Evolutionary conservation across 495 filamentous ascomycete species (phyloP).

Genomic region (Parathielavia hyrcaniae): DNA sequence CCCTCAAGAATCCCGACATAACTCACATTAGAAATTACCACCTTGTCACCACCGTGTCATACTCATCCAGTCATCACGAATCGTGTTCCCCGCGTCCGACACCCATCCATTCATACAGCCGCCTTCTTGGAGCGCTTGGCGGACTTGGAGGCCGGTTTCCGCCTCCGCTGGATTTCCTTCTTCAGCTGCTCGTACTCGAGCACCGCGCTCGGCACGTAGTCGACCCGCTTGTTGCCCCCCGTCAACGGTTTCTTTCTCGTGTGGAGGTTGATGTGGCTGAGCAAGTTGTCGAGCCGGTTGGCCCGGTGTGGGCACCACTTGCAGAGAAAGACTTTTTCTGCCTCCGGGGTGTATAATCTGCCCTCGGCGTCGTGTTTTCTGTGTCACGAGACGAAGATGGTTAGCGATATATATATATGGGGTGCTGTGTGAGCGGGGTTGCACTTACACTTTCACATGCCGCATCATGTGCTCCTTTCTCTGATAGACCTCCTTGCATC

Average conservation of each 20-base stretch:
- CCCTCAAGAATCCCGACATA: background rate
- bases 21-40: background rate
- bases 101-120: background rate
- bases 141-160: background rate
- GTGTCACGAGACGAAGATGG: too few species aligned
- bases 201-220: background rate
- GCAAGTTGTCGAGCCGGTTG: conserved; percentile 56
- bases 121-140: background rate
- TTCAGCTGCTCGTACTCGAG: background rate
- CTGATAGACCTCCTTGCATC: conserved; percentile 46
- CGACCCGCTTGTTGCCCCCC: conserved; percentile 1
- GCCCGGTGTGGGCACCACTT: conserved; percentile 44
- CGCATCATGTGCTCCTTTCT: conserved; percentile 60
- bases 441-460: conserved; percentile 50
- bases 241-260: background rate
- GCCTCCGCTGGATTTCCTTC: background rate
- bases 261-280: conserved; percentile 10
- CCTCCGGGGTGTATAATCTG: background rate
- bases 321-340: conserved; percentile 9
- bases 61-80: background rate
- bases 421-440: background rate
- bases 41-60: too few species aligned
- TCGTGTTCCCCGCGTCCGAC: background rate
- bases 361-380: too few species aligned
- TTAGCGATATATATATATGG: too few species aligned